Base-by-base conservation (phyloP, 495 filamentous ascomycete genomes). In the Bathelium albidoporum region DNA sequence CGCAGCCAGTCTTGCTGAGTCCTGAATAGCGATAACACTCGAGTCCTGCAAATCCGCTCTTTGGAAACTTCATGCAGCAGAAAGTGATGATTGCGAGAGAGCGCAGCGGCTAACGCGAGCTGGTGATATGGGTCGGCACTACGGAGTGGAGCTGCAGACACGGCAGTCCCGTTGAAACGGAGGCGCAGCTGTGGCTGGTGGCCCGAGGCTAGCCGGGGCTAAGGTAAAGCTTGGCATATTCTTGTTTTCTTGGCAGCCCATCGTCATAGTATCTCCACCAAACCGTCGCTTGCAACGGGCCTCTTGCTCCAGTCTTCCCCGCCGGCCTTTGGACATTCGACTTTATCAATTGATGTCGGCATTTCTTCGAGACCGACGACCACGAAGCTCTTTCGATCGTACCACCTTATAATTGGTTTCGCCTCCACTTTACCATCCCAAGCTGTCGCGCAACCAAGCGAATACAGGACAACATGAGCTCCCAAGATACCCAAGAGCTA, bases 141-240 rank as follows among this genome's bases (percentile, higher is more conserved):
- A n/a, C n/a, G n/a, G n/a, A n/a, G n/a, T n/a, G n/a, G n/a, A n/a
- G n/a, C n/a, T n/a, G n/a, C n/a, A n/a, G n/a, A n/a, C n/a, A n/a
- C n/a, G n/a, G n/a, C n/a, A n/a, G n/a, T n/a, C n/a, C n/a, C n/a
- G n/a, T n/a, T n/a, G n/a, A n/a, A n/a, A n/a, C n/a, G n/a, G n/a
- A n/a, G n/a, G n/a, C n/a, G n/a, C n/a, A 39, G 34, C 34, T 49
- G 18, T 3, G n/a, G 43, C 43, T 9, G 9, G 34, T 55, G 20
- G 49, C 49, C 29, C 20, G 12, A 26, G 20, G 49, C 49, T 55
- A 28, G 24, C 12, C 10, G 44, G 5, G 44, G 44, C 12, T 20
- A 18, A 20, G 44, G 44, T 29, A 29, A 55, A 55, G 49, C 49
- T 55, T 55, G 49, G 49, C 24, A 55, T 55, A 55, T 28, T 55